These are phyloP conservation scores for Silene conica DNA, from an alignment of 148 eudicot genomes.

Conservation along the genomic window DNA sequence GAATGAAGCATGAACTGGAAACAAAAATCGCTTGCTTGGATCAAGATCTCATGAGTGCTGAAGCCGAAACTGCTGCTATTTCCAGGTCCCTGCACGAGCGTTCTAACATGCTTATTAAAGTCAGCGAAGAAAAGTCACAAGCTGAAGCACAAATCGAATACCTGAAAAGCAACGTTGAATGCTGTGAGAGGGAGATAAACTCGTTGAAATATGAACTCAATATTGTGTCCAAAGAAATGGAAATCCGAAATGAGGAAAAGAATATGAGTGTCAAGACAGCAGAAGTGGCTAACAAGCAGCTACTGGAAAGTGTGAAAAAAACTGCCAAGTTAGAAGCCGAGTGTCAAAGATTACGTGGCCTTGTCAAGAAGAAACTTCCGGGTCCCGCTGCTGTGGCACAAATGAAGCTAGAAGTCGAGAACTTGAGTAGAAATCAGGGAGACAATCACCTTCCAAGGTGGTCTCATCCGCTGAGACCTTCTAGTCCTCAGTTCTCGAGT, in stretches of 20 bases:
- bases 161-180: conserved; percentile 64
- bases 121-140: conserved; percentile 72
- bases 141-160: conserved; percentile 80
- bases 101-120: conserved; percentile 73
- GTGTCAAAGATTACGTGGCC: conserved; percentile 92
- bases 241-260: conserved; percentile 91
- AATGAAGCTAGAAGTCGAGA: conserved; percentile 94
- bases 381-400: conserved; percentile 98
- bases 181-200: conserved; percentile 82
- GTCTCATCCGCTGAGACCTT: conserved; percentile 59
- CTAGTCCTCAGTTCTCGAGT: conserved; percentile 55
- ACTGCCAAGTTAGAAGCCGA: conserved; percentile 90
- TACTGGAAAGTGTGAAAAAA: conserved; percentile 80
- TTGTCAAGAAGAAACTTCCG: conserved; percentile 89
- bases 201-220: conserved; percentile 91
- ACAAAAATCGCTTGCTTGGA: conserved; percentile 50
- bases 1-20: conserved; percentile 71
- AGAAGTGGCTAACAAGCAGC: conserved; percentile 87
- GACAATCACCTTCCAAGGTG: conserved; percentile 11
- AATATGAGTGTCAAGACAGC: conserved; percentile 91
- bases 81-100: conserved; percentile 91
- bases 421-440: conserved; percentile 48
- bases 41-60: conserved; percentile 68
- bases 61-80: conserved; percentile 75
- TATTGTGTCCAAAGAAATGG: conserved; percentile 71